Base-by-base conservation (phyloP, 345 rosid genomes). In the Eucalyptus regnans region DNA sequence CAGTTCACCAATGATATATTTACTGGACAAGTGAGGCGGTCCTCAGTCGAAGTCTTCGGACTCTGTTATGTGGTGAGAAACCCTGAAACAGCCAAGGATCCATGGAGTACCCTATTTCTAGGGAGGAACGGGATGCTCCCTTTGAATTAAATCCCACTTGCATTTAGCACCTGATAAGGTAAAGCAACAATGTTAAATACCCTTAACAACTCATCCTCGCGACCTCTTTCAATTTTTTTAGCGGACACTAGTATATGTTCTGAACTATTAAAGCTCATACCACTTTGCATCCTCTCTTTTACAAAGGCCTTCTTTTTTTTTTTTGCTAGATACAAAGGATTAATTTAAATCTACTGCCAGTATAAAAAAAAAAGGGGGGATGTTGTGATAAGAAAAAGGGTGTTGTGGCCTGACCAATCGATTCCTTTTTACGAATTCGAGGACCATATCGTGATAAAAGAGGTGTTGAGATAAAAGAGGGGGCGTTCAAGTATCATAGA, bases 11-110 rank as follows among this genome's bases (percentile, higher is more conserved):
- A 52, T 52, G 9, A 52, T 52, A 52, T 52, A 18, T 52, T 0
- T 18, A 52, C 0, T 52, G 4, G 9, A 52, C 1, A 18, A 0
- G 56, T 51, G 20, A 51, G 54, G 20, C 2, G 4, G 54, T 8
- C 20, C 20, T 51, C 0, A 6, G 1, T 51, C 18, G 0, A 51
- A 51, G 54, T 51, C 54, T 51, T 51, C 3, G 4, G 0, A 51
- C 20, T 51, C 1, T 51, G 3, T 51, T 51, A 4, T 0, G 20
- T 52, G 22, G 56, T 52, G 9, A 52, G 23, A 0, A 52, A 52
- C 9, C 56, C 23, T 52, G 1, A 7, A 7, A 52, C 0, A 52
- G 9, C 23, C 23, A 18, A 52, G 4, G 56, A 18, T 3, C 56
- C 23, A 52, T 7, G 0, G 22, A 52, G 9, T 52, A 52, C 22